Base-by-base conservation (phyloP, 306 rosid species). In the Acacia confusa region DNA sequence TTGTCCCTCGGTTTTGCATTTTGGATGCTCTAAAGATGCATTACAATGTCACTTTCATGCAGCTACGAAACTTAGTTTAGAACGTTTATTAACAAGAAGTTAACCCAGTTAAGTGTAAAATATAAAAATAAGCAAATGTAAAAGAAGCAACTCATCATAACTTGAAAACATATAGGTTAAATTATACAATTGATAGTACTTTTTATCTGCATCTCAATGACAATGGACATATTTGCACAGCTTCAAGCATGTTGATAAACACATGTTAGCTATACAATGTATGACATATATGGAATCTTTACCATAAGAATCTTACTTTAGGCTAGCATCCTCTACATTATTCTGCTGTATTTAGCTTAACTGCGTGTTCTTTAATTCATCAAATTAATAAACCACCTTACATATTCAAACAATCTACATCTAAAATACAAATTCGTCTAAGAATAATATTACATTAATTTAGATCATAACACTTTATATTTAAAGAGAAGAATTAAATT, bases 11-110 rank as follows among this genome's bases (percentile, higher is more conserved):
- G n/a, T 15, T 43, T 28, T 44, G 60, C 27, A 57, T 75, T 40
- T 71, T 71, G 73, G 40, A 76, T 71, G 68, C 28, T 28, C 36
- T 9, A 38, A 43, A 84, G 71, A 64, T 52, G 58, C 74, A 72
- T 34, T 52, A 44, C 32, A 34, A 57, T 14, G 61, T 68, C n/a
- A 74, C 65, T 58, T 32, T 73, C 25, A 28, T 27, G 60, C 40
- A 74, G 69, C 61, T 84, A n/a, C 3, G 36, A 3, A 22, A 10
- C 48, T 53, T 38, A 57, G 41, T 58, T 74, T 55, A 32, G 76
- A 83, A 60, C 38, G 63, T 74, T 34, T 38, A 36, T 68, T 36
- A 58, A 57, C 40, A 36, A 73, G 25, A 53, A 45, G 60, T 8
- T 19, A 71, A 72, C 53, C 48, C 25, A 44, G 27, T 74, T 27